Evolutionary conservation across 1,284 basidiomycete species (phyloP).

Genomic region (Boletellus deceptivus): DNA sequence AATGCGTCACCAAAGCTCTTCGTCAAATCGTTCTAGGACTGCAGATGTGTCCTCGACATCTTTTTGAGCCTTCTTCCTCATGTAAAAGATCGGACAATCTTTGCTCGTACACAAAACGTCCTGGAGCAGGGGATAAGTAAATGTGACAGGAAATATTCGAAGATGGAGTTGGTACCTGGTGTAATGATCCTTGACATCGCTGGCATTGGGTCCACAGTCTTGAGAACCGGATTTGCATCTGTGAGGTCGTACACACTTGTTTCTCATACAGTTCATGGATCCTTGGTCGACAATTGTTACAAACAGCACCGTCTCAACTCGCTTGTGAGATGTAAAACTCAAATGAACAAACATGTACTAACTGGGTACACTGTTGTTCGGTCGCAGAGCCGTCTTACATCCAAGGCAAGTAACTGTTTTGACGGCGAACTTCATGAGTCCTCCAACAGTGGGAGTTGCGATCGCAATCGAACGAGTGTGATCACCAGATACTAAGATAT

Average conservation of each 20-base stretch:
- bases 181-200: conserved; percentile 92
- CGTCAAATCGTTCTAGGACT: conserved; percentile 80
- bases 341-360: conserved; percentile 8
- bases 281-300: conserved; percentile 84
- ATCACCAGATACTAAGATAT: conserved; percentile 77
- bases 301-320: conserved; percentile 79
- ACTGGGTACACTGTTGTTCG: conserved; percentile 73
- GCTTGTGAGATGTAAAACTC: conserved; percentile 8
- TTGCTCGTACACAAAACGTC: conserved; percentile 96
- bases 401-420: conserved; percentile 92
- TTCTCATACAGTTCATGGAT: conserved; percentile 91
- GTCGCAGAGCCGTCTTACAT: conserved; percentile 83
- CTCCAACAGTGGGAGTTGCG: conserved; percentile 90
- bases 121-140: conserved; percentile 37
- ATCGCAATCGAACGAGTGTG: conserved; percentile 93
- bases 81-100: conserved; percentile 98
- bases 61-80: conserved; percentile 95
- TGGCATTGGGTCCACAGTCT: conserved; percentile 97
- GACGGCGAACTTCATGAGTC: conserved; percentile 96
- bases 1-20: conserved; percentile 55
- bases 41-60: conserved; percentile 84
- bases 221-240: conserved; percentile 86
- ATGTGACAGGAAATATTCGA: not conserved
- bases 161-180: conserved; percentile 60
- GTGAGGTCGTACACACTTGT: conserved; percentile 74